phyloP scores from a whole-genome alignment of 2,329 filamentous ascomycete genomes.

The Pyricularia sp. region DNA sequence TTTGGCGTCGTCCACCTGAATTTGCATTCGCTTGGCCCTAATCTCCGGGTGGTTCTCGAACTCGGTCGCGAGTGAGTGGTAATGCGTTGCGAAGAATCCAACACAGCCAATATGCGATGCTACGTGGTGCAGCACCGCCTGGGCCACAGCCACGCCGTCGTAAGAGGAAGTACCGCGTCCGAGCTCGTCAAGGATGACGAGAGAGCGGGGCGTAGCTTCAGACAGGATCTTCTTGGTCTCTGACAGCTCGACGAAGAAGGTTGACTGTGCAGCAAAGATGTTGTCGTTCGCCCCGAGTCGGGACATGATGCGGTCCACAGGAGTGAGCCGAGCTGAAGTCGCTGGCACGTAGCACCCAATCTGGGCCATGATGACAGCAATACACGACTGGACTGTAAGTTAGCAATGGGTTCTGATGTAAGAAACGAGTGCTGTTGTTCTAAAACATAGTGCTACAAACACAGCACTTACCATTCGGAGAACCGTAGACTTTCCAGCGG shows the following conservation, averaged over 20 bases:
- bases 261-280: constrained; percentile 94
- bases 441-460: neutral
- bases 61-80: constrained; percentile 84
- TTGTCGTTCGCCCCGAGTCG: constrained; percentile 96
- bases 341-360: constrained; percentile 89
- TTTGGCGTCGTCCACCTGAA: constrained; percentile 75
- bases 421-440: neutral
- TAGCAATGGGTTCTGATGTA: constrained; percentile 9
- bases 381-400: constrained; percentile 53
- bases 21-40: constrained; percentile 77
- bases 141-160: constrained; percentile 90
- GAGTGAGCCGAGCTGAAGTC: constrained; percentile 67
- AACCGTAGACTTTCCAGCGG: constrained; percentile 92
- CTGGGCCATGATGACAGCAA: constrained; percentile 94
- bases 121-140: constrained; percentile 93
- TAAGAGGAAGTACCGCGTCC: constrained; percentile 91
- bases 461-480: constrained; percentile 64
- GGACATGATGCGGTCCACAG: constrained; percentile 96
- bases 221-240: constrained; percentile 97
- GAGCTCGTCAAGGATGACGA: constrained; percentile 94
- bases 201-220: constrained; percentile 82
- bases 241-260: constrained; percentile 93
- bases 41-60: constrained; percentile 87
- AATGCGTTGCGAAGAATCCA: constrained; percentile 96
- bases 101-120: constrained; percentile 86